Evolutionary conservation across 2,329 filamentous ascomycete species (phyloP), one percentile per base, ranked within the genome.

Genomic region (Aspergillus ustus): DNA sequence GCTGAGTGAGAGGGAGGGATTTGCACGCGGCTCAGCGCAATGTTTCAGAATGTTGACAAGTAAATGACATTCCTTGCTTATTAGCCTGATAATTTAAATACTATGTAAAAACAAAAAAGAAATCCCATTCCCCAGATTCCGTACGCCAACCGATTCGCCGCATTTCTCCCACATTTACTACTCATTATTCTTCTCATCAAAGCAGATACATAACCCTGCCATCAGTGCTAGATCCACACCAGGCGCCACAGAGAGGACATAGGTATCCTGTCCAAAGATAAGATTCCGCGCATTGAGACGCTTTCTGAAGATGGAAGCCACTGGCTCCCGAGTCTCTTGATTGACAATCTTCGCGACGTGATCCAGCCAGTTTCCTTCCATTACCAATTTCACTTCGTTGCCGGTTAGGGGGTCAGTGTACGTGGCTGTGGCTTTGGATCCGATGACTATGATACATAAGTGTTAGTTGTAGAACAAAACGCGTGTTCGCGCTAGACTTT

Each of bases 131-230:
- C 25, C 25, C 6, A 5, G 22, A 2, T 25, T 25, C 25, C 25
- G 25, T 25, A 25, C 25, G 25, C 25, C 25, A 25, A 25, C 6
- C 25, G 25, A 25, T 25, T 25, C 6, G 25, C 2, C 45, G n/a
- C n/a, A n/a, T n/a, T n/a, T n/a, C n/a, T n/a, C 13, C 45, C 45
- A 1, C 9, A n/a, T 48, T 15, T 22, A 25, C 7, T 51, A 51
- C 31, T 51, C 48, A 51, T 51, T 51, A 17, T 51, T 51, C 25
- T 51, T 51, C 48, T 51, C 48, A 15, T 51, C 48, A 29, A 51
- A 51, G 20, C 48, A 51, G 48, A 51, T 51, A 29, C 48, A 51
- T 29, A 51, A 51, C 8, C 48, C 48, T 6, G 48, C 48, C n/a
- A 51, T 31, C 25, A 51, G 48, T 1, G 48, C 19, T 29, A 51